phyloP scores from a whole-genome alignment of 2,329 filamentous ascomycete species.

The Stemphylium vesicarium region DNA sequence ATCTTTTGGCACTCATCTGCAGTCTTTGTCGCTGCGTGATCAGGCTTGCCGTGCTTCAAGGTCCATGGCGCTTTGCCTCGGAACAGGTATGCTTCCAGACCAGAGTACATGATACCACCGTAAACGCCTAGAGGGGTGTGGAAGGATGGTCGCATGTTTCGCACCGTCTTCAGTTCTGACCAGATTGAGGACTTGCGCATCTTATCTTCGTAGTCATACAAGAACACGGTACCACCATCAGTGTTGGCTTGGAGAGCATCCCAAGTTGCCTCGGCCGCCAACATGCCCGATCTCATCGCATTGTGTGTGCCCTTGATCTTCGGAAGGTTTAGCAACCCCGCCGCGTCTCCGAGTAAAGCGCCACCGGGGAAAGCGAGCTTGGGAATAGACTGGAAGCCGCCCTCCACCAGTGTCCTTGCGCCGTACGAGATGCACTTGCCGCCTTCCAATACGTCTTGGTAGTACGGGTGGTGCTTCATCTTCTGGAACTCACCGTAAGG shows the following conservation, averaged over 20 bases:
- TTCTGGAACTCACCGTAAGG: slow-evolving; percentile 98
- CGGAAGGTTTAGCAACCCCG: slow-evolving; percentile 94
- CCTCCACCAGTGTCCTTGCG: slow-evolving; percentile 88
- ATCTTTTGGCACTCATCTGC: slow-evolving; percentile 86
- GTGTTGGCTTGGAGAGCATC: slow-evolving; percentile 67
- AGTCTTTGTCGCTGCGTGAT: slow-evolving; percentile 78
- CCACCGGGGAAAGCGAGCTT: slow-evolving; percentile 97
- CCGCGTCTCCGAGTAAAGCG: slow-evolving; percentile 93
- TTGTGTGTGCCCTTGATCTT: slow-evolving; percentile 99
- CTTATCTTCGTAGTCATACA: slow-evolving; percentile 92
- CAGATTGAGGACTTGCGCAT: slow-evolving; percentile 87
- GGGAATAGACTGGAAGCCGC: slow-evolving; percentile 96
- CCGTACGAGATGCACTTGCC: slow-evolving; percentile 98
- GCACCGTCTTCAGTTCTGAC: slow-evolving; percentile 92
- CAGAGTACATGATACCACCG: slow-evolving; percentile 90
- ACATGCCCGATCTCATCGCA: slow-evolving; percentile 96
- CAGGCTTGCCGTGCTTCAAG: slow-evolving; percentile 78
- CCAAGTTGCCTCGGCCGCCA: slow-evolving; percentile 91
- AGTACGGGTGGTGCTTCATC: slow-evolving; percentile 96
- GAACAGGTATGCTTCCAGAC: slow-evolving; percentile 85
- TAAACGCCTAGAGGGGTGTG: slow-evolving; percentile 84
- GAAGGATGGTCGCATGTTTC: slow-evolving; percentile 97
- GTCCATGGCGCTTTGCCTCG: slow-evolving; percentile 92
- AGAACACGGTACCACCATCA: slow-evolving; percentile 76
- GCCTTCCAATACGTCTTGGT: slow-evolving; percentile 84